These are phyloP conservation scores for Sanghuangporus baumii DNA, from an alignment of 1,284 basidiomycete genomes.

Conservation along the genomic window DNA sequence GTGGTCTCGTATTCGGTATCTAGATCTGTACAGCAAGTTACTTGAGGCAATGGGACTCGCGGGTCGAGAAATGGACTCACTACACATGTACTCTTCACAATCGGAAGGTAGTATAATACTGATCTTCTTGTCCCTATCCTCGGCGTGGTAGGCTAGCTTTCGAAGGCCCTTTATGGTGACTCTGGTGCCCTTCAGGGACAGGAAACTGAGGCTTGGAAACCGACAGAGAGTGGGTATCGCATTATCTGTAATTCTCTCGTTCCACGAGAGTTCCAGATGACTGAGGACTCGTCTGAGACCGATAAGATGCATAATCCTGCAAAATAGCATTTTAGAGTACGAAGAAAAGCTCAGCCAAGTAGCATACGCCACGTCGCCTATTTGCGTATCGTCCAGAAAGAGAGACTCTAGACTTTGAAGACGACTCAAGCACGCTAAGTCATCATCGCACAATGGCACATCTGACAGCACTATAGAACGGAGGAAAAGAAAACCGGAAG, in stretches of 20 bases:
- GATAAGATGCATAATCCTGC: conserved; percentile 48
- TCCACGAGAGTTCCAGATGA: conserved; percentile 45
- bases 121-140: conserved; percentile 30
- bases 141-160: conserved; percentile 35
- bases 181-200: conserved; percentile 47
- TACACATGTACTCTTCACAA: conserved; percentile 49
- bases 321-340: conserved; percentile 1
- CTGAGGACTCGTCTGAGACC: conserved; percentile 47
- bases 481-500: conserved; percentile 47
- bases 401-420: conserved; percentile 45
- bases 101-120: conserved; percentile 46
- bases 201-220: conserved; percentile 40
- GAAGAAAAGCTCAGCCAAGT: neutral
- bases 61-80: conserved; percentile 29
- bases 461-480: conserved; percentile 42
- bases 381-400: conserved; percentile 47
- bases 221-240: conserved; percentile 47
- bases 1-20: conserved; percentile 42
- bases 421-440: conserved; percentile 46
- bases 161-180: conserved; percentile 55
- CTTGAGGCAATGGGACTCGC: neutral
- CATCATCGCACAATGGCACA: conserved; percentile 39
- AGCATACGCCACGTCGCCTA: conserved; percentile 56
- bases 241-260: conserved; percentile 49
- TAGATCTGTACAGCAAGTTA: conserved; percentile 31